A percentile compares a stretch with the other conserved stretches of the same genome.
Conservation (phyloP, 331 rosid species). For the Ulmus americana region DNA sequence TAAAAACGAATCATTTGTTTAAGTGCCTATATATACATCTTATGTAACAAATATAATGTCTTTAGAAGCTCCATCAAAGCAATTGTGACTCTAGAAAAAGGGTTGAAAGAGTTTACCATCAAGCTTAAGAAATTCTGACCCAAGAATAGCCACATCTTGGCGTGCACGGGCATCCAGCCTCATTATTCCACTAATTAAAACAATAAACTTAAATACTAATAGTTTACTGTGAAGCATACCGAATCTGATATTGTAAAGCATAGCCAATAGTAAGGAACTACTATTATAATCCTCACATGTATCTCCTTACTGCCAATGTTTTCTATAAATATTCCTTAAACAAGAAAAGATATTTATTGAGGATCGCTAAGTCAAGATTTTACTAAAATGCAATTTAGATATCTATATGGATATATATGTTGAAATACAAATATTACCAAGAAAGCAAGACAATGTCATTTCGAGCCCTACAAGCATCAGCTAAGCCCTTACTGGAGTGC, state of each 20-base stretch:
- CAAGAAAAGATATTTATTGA: neutral
- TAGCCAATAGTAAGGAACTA: neutral
- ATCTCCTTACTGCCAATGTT: neutral
- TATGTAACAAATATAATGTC: neutral
- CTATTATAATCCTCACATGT: neutral
- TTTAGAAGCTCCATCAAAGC: conserved; percentile 16
- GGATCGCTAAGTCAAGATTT: conserved; percentile 12
- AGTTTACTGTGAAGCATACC: neutral
- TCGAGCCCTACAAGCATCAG: conserved; percentile 77
- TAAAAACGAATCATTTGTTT: conserved; percentile 5
- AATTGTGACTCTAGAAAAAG: conserved; percentile 2
- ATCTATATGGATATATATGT: neutral
- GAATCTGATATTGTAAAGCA: neutral
- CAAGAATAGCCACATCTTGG: conserved; percentile 84
- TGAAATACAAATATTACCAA: conserved; percentile 49
- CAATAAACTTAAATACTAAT: neutral
- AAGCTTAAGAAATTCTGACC: conserved; percentile 76
- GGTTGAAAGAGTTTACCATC: conserved; percentile 51
- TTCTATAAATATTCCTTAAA: neutral
- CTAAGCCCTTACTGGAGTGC: conserved; percentile 44
- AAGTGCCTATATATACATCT: neutral
- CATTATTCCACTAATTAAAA: conserved; percentile 72
- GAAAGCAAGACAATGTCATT: conserved; percentile 68
- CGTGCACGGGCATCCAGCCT: conserved; percentile 83
- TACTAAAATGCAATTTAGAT: conserved; percentile 4